Conservation (phyloP, 2,329 filamentous ascomycete genomes). For the Hypoxylon sp. region DNA sequence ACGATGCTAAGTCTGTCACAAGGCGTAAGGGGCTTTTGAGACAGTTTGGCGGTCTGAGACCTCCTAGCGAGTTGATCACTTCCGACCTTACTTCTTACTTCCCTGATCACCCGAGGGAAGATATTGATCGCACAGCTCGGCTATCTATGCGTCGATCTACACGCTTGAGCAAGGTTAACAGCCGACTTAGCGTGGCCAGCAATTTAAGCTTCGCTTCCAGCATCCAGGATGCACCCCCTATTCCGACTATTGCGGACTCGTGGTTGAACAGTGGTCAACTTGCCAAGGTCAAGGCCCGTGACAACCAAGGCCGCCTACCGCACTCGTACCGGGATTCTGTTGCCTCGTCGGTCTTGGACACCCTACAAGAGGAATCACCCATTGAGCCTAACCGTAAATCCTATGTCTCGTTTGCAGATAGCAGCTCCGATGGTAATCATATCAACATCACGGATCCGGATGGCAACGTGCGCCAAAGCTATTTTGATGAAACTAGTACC, state of each 20-base stretch:
- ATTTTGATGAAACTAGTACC: constrained; percentile 82
- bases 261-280: constrained; percentile 76
- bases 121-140: constrained; percentile 94
- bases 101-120: constrained; percentile 90
- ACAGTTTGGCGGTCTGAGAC: constrained; percentile 89
- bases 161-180: constrained; percentile 90
- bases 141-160: constrained; percentile 91
- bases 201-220: constrained; percentile 93
- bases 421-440: constrained; percentile 73
- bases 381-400: constrained; percentile 91
- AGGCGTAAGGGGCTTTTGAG: constrained; percentile 67
- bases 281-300: constrained; percentile 58
- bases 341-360: constrained; percentile 86
- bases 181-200: constrained; percentile 91
- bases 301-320: constrained; percentile 57
- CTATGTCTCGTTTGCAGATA: constrained; percentile 88
- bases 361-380: constrained; percentile 88
- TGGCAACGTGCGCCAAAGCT: constrained; percentile 75
- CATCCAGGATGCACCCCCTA: constrained; percentile 89
- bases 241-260: constrained; percentile 92
- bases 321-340: constrained; percentile 84
- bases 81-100: constrained; percentile 97
- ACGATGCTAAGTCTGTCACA: constrained; percentile 55
- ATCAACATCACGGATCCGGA: constrained; percentile 81
- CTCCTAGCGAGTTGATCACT: constrained; percentile 96